Base-by-base conservation (phyloP, 495 filamentous ascomycete genomes). In the Neurospora africana region DNA sequence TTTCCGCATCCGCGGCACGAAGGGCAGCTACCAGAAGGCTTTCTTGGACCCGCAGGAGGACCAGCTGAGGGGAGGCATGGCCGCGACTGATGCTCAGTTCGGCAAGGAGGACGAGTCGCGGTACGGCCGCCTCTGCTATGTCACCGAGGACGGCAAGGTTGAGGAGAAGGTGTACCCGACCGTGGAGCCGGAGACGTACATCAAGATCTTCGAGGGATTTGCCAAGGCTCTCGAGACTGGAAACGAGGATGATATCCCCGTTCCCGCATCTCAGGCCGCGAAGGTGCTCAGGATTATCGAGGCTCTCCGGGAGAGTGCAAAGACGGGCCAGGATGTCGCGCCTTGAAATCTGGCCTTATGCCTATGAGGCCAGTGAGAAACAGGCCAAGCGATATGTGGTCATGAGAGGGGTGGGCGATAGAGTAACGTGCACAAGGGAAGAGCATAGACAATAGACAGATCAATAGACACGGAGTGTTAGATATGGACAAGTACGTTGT, bases 31-130 rank as follows among this genome's bases (percentile, higher is more conserved):
- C 78, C 91, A 89, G 82, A 97, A 96, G 85, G 88, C 81, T 77
- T 88, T 91, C 72, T 81, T 95, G 0, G 93, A 97, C 81, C 82
- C 88, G 38, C 93, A 97, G 81, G 93, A 97, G 80, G 90, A 91
- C 53, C 91, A 94, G 75, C 84, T 96, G 47, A 90, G 89, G 79
- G 86, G 83, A 3, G 93, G 92, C 0, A 78, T 89, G 75, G 88
- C 83, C 80, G 88, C 91, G 23, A 86, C 85, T 6, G 90, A 93
- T 71, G 79, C 81, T 7, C 84, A 79, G 7, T 96, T 92, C 75
- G 93, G 91, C 1, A 76, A 86, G 23, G 93, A 96, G 79, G 83
- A 73, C 23, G 81, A 83, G 70, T 78, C 78, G 11, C 78, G 75
- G 69, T 79, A 78, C 43, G 86, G 86, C 2, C 78, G 70, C 23